Percentiles rank a stretch among this genome's conserved stretches.
phyloP scores from a whole-genome alignment of 441 rosid genomes.

The Pelargonium fulgidum region DNA sequence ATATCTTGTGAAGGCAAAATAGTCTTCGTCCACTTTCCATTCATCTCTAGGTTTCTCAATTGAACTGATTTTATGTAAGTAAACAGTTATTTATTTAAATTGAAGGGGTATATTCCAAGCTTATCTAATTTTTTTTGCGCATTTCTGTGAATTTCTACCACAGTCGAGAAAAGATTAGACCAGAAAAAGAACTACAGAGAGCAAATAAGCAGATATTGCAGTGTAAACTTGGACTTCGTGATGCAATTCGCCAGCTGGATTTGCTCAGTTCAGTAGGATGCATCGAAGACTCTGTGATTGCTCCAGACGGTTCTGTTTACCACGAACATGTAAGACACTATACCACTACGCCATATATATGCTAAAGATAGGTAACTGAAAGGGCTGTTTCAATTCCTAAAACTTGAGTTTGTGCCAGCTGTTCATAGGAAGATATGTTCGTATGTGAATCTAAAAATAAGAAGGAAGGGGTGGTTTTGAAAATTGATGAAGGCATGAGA shows the following conservation, averaged over 20 bases:
- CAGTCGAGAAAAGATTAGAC: slow-evolving; percentile 94
- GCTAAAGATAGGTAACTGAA: not conserved
- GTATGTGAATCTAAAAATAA: not conserved
- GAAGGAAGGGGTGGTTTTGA: not conserved
- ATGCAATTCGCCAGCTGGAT: slow-evolving; percentile 70
- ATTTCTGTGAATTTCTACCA: slow-evolving; percentile 15
- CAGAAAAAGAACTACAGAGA: slow-evolving; percentile 81
- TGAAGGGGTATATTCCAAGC: not conserved
- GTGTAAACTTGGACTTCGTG: slow-evolving; percentile 91
- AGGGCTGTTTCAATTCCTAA: not conserved
- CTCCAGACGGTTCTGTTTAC: slow-evolving; percentile 90
- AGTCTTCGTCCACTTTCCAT: too few relatives aligned
- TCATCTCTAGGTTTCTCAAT: too few relatives aligned
- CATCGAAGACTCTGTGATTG: slow-evolving; percentile 75
- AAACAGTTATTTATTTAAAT: too few relatives aligned
- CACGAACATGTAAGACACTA: slow-evolving; percentile 72
- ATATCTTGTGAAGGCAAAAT: too few relatives aligned
- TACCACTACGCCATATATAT: slow-evolving; percentile 11
- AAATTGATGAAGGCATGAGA: not conserved
- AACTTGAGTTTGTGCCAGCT: slow-evolving; percentile 3
- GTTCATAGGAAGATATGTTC: not conserved
- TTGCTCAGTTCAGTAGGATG: slow-evolving; percentile 74
- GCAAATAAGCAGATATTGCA: slow-evolving; percentile 76
- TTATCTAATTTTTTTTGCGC: not conserved
- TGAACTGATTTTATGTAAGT: too few relatives aligned